These are phyloP conservation scores for Populus hybrid DNA, from an alignment of 441 rosid genomes.

Conservation along the genomic window DNA sequence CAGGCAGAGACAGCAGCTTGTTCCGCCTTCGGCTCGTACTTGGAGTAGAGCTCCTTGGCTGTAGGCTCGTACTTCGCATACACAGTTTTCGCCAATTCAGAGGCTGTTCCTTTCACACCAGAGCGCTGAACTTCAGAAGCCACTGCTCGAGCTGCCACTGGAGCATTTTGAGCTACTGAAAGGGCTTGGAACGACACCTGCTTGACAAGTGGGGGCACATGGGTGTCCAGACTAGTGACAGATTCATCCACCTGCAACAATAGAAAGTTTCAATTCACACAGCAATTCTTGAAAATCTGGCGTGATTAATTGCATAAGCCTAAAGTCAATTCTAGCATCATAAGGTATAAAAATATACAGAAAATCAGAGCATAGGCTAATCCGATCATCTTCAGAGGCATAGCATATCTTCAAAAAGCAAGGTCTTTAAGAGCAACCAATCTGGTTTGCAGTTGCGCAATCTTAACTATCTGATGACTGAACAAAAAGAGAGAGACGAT, in stretches of 20 bases:
- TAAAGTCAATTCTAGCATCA: neutral
- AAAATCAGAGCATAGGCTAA: neutral
- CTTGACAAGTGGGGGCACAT: constrained; percentile 63
- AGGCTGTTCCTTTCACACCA: constrained; percentile 71
- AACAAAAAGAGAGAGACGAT: neutral
- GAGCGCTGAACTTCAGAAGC: constrained; percentile 68
- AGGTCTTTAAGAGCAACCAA: neutral
- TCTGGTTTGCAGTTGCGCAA: neutral
- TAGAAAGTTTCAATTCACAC: neutral
- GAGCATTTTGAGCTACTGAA: constrained; percentile 70
- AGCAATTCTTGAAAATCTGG: neutral
- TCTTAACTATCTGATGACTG: neutral
- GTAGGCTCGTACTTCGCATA: constrained; percentile 73
- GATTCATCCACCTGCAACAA: constrained; percentile 70
- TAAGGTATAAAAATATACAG: neutral
- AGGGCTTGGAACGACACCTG: constrained; percentile 71
- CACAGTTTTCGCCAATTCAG: constrained; percentile 64
- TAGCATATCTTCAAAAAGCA: neutral
- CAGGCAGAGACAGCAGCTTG: constrained; percentile 75
- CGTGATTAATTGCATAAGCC: neutral
- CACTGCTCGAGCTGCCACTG: constrained; percentile 54
- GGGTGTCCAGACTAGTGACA: constrained; percentile 50
- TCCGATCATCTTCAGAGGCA: neutral
- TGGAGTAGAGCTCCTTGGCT: constrained; percentile 73
- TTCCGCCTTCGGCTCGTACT: constrained; percentile 87